Base-by-base conservation (phyloP, 495 filamentous ascomycete species). In the Gamarada debralockiae region DNA sequence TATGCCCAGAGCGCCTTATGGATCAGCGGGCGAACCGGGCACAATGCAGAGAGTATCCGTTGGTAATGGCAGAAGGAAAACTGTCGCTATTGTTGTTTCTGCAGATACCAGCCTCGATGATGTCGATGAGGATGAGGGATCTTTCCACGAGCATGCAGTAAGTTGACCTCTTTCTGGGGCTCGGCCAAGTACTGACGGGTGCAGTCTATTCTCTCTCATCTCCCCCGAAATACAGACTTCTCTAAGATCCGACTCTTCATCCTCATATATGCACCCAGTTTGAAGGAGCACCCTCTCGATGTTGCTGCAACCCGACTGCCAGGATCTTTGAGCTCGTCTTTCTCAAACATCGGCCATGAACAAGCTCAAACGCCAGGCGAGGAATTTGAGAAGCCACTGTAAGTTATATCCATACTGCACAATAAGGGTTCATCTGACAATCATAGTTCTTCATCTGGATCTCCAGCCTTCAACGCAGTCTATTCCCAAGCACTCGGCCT, bases 181-280 rank as follows among this genome's bases (percentile, higher is more conserved):
- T 10, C 10, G 17, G 43, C 15, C 21, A 33, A 38, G 24, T 13
- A 23, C 52, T 62, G 54, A 53, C 23, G 1, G 20, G 29, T 9
- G 8, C 58, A 96, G 90, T 93, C 91, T 22, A 85, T 97, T 58
- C 80, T 97, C 25, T 93, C 89, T 14, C 88, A 95, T 66, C 84
- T 97, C 47, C 89, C 88, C 10, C 76, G 80, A 57, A 81, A 87
- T 44, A 79, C 82, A 46, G 81, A 93, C 58, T 71, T 78, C 52
- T 79, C 80, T 41, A 82, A 74, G 22, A 78, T 81, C 40, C 83
- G 86, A 57, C 74, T 96, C 27, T 93, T 95, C 55, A 75, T 96
- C 45, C 77, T 97, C 51, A 95, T 97, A 64, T 95, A 96, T 64
- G 82, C 88, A 12, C 91, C 91, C 0, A 78, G 76, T 24, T 73